These are phyloP conservation scores for Pseudocercospora vitis DNA, from an alignment of 2,329 filamentous ascomycete species.

Conservation along the genomic window DNA sequence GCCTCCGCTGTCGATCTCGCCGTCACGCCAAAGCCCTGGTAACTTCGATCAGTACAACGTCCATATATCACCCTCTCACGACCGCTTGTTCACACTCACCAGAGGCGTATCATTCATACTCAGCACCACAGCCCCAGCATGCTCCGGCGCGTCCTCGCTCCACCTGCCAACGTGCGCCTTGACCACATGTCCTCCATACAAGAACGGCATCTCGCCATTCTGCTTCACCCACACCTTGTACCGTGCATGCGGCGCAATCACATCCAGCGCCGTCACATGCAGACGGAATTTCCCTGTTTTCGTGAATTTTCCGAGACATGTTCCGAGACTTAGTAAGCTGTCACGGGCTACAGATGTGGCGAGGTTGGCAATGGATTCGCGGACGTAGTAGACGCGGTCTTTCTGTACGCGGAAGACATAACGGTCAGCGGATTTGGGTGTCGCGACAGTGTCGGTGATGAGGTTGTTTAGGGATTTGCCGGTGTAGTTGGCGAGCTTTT, in stretches of 20 bases:
- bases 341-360: conserved; percentile 82
- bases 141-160: conserved; percentile 89
- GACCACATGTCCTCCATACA: conserved; percentile 89
- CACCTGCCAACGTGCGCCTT: conserved; percentile 80
- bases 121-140: conserved; percentile 86
- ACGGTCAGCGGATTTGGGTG: conserved; percentile 64
- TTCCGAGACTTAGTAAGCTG: conserved; percentile 82
- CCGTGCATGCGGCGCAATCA: conserved; percentile 85
- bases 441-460: conserved; percentile 45
- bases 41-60: conserved; percentile 16
- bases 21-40: conserved; percentile 89
- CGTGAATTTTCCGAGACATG: conserved; percentile 91
- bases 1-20: conserved; percentile 84
- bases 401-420: conserved; percentile 84
- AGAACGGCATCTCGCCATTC: conserved; percentile 95
- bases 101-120: conserved; percentile 86
- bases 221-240: conserved; percentile 97
- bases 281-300: conserved; percentile 95
- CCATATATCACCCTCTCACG: neutral
- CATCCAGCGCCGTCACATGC: conserved; percentile 86
- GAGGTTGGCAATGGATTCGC: conserved; percentile 84
- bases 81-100: conserved; percentile 45
- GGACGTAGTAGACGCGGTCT: conserved; percentile 86
- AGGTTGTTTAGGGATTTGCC: conserved; percentile 82
- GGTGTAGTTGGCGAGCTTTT: conserved; percentile 92